phyloP scores from a whole-genome alignment of 2,329 filamentous ascomycete species.

The Thelonectria rubi region DNA sequence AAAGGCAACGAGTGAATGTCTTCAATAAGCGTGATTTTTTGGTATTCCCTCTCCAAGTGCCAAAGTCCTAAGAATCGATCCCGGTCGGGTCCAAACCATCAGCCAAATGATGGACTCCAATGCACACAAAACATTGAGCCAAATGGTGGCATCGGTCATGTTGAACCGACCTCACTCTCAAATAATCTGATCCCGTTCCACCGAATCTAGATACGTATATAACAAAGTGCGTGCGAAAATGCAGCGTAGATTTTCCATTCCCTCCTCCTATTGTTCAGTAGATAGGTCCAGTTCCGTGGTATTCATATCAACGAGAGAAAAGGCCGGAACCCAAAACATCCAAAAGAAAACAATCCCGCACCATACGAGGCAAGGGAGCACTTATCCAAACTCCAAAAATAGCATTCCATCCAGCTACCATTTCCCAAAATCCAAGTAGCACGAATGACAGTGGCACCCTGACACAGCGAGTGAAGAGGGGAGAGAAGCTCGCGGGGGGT shows the following conservation, averaged over 20 bases:
- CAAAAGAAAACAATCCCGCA: background rate
- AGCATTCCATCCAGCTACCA: background rate
- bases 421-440: background rate
- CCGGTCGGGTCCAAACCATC: conserved; percentile 8
- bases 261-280: background rate
- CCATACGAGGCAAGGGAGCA: background rate
- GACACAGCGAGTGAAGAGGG: background rate
- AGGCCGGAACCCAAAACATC: background rate
- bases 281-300: background rate
- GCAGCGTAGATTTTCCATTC: background rate
- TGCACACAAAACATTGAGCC: conserved; percentile 1
- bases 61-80: conserved; percentile 2
- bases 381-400: background rate
- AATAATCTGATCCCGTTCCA: conserved; percentile 4
- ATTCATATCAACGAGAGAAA: conserved; percentile 1
- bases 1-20: background rate
- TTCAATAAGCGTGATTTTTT: background rate
- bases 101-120: conserved; percentile 10
- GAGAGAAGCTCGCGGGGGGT: conserved; percentile 3
- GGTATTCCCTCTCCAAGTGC: conserved; percentile 9
- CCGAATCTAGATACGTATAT: conserved; percentile 15
- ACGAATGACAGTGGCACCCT: background rate
- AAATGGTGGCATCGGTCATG: background rate
- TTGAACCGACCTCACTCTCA: background rate
- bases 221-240: background rate